Evolutionary conservation across 148 eudicot species (phyloP), one percentile per base, ranked within the genome.

Genomic region (Persicaria maculosa): DNA sequence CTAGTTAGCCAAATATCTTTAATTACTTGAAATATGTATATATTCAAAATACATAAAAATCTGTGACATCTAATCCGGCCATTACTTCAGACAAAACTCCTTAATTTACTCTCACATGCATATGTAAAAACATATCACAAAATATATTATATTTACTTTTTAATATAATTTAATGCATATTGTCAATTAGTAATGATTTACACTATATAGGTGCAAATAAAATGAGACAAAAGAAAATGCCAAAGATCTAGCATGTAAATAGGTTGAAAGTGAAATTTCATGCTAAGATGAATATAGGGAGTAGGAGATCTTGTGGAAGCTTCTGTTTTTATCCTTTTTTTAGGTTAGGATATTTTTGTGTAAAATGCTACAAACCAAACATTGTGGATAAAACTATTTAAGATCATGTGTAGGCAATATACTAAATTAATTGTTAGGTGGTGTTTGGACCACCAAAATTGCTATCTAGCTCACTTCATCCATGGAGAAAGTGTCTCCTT

Each of bases 81-180:
- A 31, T 31, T 31, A 31, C 2, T 31, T 31, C 36, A 31, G 36
- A 31, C 0, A 31, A 31, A 31, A 31, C 36, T 31, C 1, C 36
- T 31, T 31, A 31, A 31, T 31, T 31, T 31, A 31, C 36, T 31
- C 36, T 31, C 36, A 31, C 36, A 31, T 31, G 36, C 36, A 31
- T 31, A 31, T 31, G 36, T 1, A 31, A 31, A 31, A 31, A 31
- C 2, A 31, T 31, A 31, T 31, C 36, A 31, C 36, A 31, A 31
- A 31, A 31, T 31, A 31, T 31, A 31, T 31, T 31, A 31, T 31
- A 50, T 50, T 50, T 50, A 10, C 72, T 75, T 22, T 44, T 71
- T 22, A 22, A 25, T 25, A 65, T 52, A n/a, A n/a, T n/a, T 76
- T 54, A 64, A 61, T 46, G 52, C 77, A 72, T 76, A 55, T 47